Evolutionary conservation across 257 asterid species (phyloP), one percentile per base, ranked within the genome.

Genomic region (Rhazya stricta): DNA sequence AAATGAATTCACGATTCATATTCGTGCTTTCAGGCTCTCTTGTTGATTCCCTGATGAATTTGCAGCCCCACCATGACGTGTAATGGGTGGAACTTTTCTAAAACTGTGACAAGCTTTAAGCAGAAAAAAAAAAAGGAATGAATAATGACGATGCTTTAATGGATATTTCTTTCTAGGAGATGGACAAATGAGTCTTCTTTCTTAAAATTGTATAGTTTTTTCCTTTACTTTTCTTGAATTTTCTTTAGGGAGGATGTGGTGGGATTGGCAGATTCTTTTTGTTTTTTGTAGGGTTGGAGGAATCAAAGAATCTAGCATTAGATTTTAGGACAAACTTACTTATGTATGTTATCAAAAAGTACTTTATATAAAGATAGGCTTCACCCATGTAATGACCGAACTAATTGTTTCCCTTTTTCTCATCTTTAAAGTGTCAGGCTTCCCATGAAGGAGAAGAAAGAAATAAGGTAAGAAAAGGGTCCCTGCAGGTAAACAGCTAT

Each of bases 261-360:
- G 82, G 82, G 81, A 71, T 89, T 90, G 92, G 91, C 92, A 87
- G 85, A 83, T 90, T 90, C 96, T 88, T 86, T 86, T 91, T 85
- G 96, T 87, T 84, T 80, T 75, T 83, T 86, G 85, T 83, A 79
- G 92, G 89, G 88, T 73, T 81, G 78, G 80, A 83, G 91, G 97
- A 90, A 93, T 90, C 94, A 90, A 90, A 81, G 98, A 91, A 91
- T 91, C 96, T 89, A 84, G 84, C 85, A 79, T 82, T 87, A 89
- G 89, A 86, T 88, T 85, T 91, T 85, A 81, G 88, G 96, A 88
- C 89, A 92, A 83, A 82, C 84, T 83, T 83, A 85, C 81, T 65
- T 66, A 73, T 79, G 83, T 80, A 58, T 81, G 87, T 83, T 88
- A 74, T 80, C 81, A 77, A 83, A 78, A 78, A 83, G 77, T 80